Percentiles rank a stretch among this genome's conserved stretches.
Conservation (phyloP, 2,329 filamentous ascomycete species). For the Colletotrichum tropicale region DNA sequence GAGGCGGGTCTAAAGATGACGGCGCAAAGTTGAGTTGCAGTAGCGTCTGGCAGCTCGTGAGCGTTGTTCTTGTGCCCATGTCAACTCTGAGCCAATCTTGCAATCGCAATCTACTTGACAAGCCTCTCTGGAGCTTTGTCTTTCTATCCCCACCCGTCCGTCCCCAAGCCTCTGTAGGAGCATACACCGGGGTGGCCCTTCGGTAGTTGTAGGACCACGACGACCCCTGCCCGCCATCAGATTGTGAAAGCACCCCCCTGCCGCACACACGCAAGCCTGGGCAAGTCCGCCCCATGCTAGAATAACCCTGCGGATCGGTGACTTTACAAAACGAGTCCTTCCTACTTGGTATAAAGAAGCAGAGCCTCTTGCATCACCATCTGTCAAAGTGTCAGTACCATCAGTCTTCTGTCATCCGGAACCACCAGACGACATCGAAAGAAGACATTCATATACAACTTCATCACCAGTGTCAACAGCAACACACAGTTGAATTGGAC, state of each 20-base stretch:
- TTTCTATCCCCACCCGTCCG: not conserved
- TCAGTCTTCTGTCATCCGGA: conserved; percentile 8
- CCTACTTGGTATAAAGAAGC: conserved; percentile 15
- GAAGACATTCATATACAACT: not conserved
- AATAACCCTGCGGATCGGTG: conserved; percentile 9
- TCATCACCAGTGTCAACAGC: not conserved
- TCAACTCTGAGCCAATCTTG: conserved; percentile 1
- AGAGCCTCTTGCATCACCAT: conserved; percentile 15
- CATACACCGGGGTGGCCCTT: conserved; percentile 16
- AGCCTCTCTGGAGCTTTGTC: conserved; percentile 1
- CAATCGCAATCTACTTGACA: conserved; percentile 5
- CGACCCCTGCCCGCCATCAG: conserved; percentile 8
- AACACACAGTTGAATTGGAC: not conserved
- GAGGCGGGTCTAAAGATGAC: not conserved
- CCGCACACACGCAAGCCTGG: conserved; percentile 13
- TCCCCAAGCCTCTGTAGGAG: not conserved
- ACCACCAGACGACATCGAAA: not conserved
- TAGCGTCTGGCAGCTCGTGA: conserved; percentile 4
- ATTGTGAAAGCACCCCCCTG: conserved; percentile 4
- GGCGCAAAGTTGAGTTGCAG: not conserved
- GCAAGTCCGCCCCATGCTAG: not conserved
- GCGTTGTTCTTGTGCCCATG: not conserved
- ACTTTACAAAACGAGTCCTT: conserved; percentile 5
- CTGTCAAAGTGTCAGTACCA: not conserved
- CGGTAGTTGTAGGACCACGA: not conserved